phyloP scores from a whole-genome alignment of 129 eudicot genomes.

The Saussurea involucrata region DNA sequence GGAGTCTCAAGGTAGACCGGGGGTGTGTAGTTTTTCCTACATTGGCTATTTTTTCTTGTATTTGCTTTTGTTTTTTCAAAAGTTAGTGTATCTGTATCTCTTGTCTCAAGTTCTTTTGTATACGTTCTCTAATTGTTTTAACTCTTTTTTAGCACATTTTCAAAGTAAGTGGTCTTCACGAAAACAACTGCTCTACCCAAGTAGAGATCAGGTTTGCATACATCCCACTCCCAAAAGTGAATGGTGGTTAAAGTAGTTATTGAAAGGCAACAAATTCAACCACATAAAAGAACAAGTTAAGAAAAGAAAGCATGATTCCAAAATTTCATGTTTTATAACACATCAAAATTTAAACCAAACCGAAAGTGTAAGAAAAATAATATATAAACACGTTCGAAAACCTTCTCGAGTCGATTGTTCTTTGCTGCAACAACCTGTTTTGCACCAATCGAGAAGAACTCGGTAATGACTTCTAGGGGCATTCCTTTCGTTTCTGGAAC shows the following conservation, averaged over 20 bases:
- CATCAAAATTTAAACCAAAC: conserved; percentile 10
- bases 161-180: not conserved
- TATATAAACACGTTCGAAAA: conserved; percentile 10
- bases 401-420: conserved; percentile 16
- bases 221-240: not conserved
- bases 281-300: not conserved
- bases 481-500: conserved; percentile 97
- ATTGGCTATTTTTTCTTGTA: too few species aligned
- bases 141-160: too few species aligned
- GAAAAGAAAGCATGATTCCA: not conserved
- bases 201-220: not conserved
- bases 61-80: not conserved
- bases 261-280: not conserved
- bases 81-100: not conserved
- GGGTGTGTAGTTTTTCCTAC: too few species aligned
- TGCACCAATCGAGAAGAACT: conserved; percentile 88
- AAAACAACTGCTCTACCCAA: not conserved
- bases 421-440: conserved; percentile 41
- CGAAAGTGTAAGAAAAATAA: not conserved
- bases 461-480: conserved; percentile 89
- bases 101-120: not conserved
- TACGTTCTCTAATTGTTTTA: not conserved
- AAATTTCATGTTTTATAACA: conserved; percentile 21
- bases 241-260: not conserved
- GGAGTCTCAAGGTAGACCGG: too few species aligned